Conservation (phyloP, 345 rosid species). For the Psidium friedrichsthalianum region DNA sequence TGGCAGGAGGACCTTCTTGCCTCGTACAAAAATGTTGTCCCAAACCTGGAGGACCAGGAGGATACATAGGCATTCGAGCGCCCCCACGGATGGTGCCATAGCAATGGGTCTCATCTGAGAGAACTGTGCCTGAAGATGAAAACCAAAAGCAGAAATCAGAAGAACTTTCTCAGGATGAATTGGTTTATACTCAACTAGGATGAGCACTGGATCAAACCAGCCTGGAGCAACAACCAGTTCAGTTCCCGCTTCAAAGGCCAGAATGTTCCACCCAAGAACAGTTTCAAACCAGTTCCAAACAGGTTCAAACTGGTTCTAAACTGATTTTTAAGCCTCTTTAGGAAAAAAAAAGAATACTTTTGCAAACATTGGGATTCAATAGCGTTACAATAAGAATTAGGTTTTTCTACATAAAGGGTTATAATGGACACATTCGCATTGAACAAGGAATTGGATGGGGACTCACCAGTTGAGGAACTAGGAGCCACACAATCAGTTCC, state of each 20-base stretch:
- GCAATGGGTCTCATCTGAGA: constrained; percentile 64
- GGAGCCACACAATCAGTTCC: not conserved
- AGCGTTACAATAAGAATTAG: not conserved
- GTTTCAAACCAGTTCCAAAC: not conserved
- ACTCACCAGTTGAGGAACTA: not conserved
- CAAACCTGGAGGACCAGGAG: constrained; percentile 55
- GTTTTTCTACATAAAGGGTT: not conserved
- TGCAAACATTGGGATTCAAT: not conserved
- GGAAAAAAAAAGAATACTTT: not conserved
- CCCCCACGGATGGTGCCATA: constrained; percentile 45
- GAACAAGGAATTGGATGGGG: not conserved
- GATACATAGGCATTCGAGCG: constrained; percentile 70
- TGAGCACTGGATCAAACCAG: not conserved
- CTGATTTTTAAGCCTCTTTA: not conserved
- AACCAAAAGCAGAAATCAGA: not conserved
- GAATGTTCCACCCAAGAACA: not conserved
- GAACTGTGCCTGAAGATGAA: constrained; percentile 47
- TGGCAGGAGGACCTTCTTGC: constrained; percentile 65
- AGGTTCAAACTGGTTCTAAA: not conserved
- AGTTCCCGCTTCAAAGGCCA: not conserved
- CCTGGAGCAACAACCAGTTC: not conserved
- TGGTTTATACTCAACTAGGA: not conserved
- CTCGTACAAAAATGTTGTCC: constrained; percentile 76
- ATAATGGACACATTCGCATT: not conserved
- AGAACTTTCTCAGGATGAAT: not conserved